Base-by-base conservation (phyloP, 2,329 filamentous ascomycete genomes). In the Beauveria sp. region DNA sequence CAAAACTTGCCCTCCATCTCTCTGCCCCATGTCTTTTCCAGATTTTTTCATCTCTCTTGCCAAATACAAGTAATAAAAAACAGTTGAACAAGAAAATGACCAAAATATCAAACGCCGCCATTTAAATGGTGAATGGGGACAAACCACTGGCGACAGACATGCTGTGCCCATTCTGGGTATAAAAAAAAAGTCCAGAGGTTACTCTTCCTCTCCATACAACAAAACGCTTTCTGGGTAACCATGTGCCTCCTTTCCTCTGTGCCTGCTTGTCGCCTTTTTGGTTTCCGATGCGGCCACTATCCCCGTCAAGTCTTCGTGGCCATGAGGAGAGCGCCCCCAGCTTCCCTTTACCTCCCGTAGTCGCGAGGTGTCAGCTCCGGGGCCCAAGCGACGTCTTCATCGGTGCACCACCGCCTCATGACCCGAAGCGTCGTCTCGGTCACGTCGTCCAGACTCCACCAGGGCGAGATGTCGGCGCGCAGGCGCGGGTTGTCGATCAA, bases 371-470 rank as follows among this genome's bases (percentile, higher is more conserved):
- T 53, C 59, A 77, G 68, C 65, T 76, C 72, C 1, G 77, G 73
- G n/a, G 68, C 67, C 80, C 80, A 83, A 20, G 74, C 70, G n/a
- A 81, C 74, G 5, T 69, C 69, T 63, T 82, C 78, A 3, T 76
- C 73, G 9, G 73, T 71, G 50, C 76, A 77, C 77, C 79, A 82
- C 26, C 72, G 69, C 3, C 71, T 72, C 65, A 83, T 69, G 5
- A 80, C 68, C 7, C 69, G 70, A 61, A 82, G 65, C 14, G 74
- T 72, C 5, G 70, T 68, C 8, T 70, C 67, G 14, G 76, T 75
- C 7, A 76, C 72, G 16, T 81, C 79, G 61, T 81, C 77, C 10
- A 80, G 70, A 3, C 71, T 72, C 9, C 74, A 75, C 78, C 79
- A 80, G 0, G 76, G 75, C 1, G 68, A 65, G 20, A 77, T 68